Evolutionary conservation across 306 rosid genomes (phyloP).

Genomic region (Prunus fruticosa): DNA sequence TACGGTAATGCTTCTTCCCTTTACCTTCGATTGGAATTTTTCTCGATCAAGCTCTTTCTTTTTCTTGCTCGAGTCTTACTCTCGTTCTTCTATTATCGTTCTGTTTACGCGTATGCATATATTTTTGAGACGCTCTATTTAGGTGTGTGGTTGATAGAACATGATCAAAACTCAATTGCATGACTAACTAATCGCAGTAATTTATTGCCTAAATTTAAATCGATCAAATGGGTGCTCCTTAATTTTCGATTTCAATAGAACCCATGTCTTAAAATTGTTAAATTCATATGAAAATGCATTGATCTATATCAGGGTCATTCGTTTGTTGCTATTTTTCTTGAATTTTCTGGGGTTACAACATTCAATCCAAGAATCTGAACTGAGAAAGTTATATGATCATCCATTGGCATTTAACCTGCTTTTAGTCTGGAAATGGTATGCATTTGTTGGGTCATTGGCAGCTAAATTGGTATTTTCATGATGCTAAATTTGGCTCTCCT

Average conservation of each 20-base stretch:
- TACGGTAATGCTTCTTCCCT: slow-evolving; percentile 21
- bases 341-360: neutral
- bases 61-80: neutral
- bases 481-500: neutral
- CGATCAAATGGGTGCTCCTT: slow-evolving; percentile 12
- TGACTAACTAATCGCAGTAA: neutral
- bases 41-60: neutral
- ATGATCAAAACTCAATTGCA: slow-evolving; percentile 2
- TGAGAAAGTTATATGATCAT: neutral
- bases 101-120: neutral
- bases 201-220: neutral
- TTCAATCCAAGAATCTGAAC: neutral
- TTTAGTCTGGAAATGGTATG: neutral
- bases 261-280: slow-evolving; percentile 7
- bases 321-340: slow-evolving; percentile 1
- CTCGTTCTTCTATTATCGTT: neutral
- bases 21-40: slow-evolving; percentile 4
- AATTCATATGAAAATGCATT: slow-evolving; percentile 11
- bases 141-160: slow-evolving; percentile 2
- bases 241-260: slow-evolving; percentile 1
- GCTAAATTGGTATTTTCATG: neutral
- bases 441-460: slow-evolving; percentile 4
- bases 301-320: neutral
- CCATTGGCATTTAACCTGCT: neutral
- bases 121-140: neutral